A percentile compares a stretch with the other conserved stretches of the same genome.
Conservation (phyloP, 768 basidiomycete species). For the Lentinula boryana region DNA sequence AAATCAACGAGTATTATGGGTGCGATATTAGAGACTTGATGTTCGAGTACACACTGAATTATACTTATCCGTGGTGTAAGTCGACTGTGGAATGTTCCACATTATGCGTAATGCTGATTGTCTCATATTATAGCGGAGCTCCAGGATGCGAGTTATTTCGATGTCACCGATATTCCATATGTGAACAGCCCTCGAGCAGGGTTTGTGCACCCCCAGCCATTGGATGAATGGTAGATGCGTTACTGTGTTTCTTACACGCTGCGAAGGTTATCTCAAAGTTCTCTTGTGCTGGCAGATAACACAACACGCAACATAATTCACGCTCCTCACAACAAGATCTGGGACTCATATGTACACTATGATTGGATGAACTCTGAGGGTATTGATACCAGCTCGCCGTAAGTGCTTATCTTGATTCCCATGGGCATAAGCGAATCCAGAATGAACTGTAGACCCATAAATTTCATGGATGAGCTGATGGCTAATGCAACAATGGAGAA, state of each 20-base stretch:
- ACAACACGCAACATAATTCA: slow-evolving; percentile 54
- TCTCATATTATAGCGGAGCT: not conserved
- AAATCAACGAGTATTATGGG: slow-evolving; percentile 36
- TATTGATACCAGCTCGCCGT: slow-evolving; percentile 8
- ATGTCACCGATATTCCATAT: not conserved
- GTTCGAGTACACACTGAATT: slow-evolving; percentile 68
- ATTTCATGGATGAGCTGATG: slow-evolving; percentile 59
- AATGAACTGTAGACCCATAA: slow-evolving; percentile 42
- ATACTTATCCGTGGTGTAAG: slow-evolving; percentile 54
- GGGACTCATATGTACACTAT: not conserved
- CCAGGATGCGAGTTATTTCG: not conserved
- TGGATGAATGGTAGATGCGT: not conserved
- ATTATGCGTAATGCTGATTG: not conserved
- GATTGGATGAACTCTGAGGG: not conserved
- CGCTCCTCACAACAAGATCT: slow-evolving; percentile 46
- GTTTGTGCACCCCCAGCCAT: not conserved
- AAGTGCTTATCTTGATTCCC: not conserved
- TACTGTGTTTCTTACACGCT: not conserved
- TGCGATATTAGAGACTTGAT: slow-evolving; percentile 61
- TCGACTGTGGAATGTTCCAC: not conserved
- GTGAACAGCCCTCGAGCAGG: not conserved
- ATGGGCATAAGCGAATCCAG: not conserved
- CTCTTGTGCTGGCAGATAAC: slow-evolving; percentile 33
- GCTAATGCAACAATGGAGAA: slow-evolving; percentile 50
- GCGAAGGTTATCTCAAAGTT: not conserved